These are phyloP conservation scores for Digitaria exilis DNA, from an alignment of 202 grass and related monocot species.

Conservation along the genomic window DNA sequence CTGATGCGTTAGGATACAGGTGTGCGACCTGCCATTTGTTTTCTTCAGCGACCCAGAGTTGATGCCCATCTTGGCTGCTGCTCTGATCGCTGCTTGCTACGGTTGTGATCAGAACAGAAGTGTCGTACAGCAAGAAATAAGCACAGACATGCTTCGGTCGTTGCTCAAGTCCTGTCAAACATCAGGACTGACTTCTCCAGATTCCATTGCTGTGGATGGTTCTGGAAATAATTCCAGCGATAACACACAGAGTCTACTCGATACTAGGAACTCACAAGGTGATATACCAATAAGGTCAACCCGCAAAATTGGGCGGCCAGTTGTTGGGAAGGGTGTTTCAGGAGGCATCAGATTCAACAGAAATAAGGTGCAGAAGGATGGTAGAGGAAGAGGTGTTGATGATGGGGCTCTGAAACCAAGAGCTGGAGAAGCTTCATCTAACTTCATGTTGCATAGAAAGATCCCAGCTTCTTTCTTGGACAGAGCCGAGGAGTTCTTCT, in stretches of 20 bases:
- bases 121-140: conserved; percentile 92
- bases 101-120: conserved; percentile 92
- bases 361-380: conserved; percentile 73
- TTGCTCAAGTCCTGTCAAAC: conserved; percentile 75
- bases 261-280: conserved; percentile 54
- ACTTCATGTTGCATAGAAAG: conserved; percentile 84
- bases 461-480: conserved; percentile 89
- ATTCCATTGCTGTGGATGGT: conserved; percentile 48
- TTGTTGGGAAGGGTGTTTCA: conserved; percentile 61
- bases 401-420: conserved; percentile 69
- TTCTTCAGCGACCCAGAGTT: conserved; percentile 91
- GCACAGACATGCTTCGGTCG: conserved; percentile 83
- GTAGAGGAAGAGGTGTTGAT: conserved; percentile 60
- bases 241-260: conserved; percentile 41
- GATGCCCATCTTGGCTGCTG: conserved; percentile 85
- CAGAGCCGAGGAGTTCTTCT: conserved; percentile 89
- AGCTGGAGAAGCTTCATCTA: conserved; percentile 60
- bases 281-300: conserved; percentile 62
- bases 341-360: conserved; percentile 56
- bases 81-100: conserved; percentile 82
- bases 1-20: conserved; percentile 63
- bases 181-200: conserved; percentile 39
- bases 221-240: conserved; percentile 55
- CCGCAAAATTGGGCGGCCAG: conserved; percentile 55
- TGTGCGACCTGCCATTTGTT: conserved; percentile 94